Evolutionary conservation across 345 rosid species (phyloP).

Genomic region (Ailanthus altissimus): DNA sequence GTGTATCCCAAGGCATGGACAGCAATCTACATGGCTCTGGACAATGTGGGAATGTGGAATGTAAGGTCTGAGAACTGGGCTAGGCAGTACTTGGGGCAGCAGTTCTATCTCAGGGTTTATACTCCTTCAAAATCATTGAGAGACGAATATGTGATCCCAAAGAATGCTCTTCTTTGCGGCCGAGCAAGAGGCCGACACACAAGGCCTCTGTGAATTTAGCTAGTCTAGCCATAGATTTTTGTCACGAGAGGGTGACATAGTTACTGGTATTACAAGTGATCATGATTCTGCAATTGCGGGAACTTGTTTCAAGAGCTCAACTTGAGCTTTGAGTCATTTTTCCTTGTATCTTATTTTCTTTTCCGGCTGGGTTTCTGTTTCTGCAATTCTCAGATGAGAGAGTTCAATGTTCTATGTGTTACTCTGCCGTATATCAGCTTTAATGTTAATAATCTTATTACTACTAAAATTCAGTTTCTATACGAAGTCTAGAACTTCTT

Average conservation of each 20-base stretch:
- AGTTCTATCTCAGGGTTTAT: conserved; percentile 79
- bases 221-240: neutral
- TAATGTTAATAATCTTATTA: neutral
- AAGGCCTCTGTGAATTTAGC: conserved; percentile 44
- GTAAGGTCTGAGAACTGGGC: conserved; percentile 89
- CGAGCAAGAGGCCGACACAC: conserved; percentile 77
- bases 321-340: conserved; percentile 23
- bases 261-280: neutral
- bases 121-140: conserved; percentile 68
- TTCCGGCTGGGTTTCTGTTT: neutral
- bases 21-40: conserved; percentile 78
- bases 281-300: conserved; percentile 6
- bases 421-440: neutral
- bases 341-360: neutral
- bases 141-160: conserved; percentile 81
- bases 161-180: conserved; percentile 85
- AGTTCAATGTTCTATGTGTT: neutral
- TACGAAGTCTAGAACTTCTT: too few species aligned
- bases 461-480: neutral
- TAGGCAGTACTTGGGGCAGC: conserved; percentile 89
- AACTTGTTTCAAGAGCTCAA: conserved; percentile 27
- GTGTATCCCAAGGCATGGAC: conserved; percentile 95
- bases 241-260: conserved; percentile 66
- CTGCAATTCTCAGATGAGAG: neutral
- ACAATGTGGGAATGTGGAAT: conserved; percentile 99